Base-by-base conservation (phyloP, 306 rosid species). In the Ochetophila trinervis region DNA sequence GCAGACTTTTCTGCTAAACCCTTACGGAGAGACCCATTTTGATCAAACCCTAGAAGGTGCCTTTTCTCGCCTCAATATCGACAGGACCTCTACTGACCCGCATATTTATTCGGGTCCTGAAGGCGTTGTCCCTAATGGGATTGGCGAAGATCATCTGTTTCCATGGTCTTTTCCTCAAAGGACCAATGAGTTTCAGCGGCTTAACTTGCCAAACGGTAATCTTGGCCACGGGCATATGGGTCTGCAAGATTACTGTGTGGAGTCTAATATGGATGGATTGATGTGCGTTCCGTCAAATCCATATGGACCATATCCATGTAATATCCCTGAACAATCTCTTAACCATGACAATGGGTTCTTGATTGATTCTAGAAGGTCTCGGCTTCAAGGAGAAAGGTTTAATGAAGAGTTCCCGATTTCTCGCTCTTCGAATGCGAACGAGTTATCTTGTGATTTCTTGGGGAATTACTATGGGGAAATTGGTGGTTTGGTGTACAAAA, bases 11-110 rank as follows among this genome's bases (percentile, higher is more conserved):
- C 1, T 11, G 23, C 72, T 20, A 40, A 17, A 21, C 57, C 24
- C 57, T 20, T 2, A 7, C 15, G 18, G 13, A 24, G 45, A 58
- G 42, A 22, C 44, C 49, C 53, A 0, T 15, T 34, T 20, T 15
- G 68, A 61, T 73, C 79, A 75, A 75, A 48, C 82, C 75, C 66
- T 85, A 32, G 87, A 77, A n/a, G 58, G 72, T 0, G 75, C 63
- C 18, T 76, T 86, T 35, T 21, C 83, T 54, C 65, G 60, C 30
- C 80, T 88, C 16, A 44, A 54, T 17, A 16, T 85, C 16, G 59
- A 8, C 12, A 68, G 82, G 1, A 0, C 74, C 30, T 2, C 48
- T 30, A 32, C 23, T 44, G 55, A 13, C 22, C 65, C 66, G 23
- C 47, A 32, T 24, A 57, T 6, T 18, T n/a, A 30, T 59, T 32